Base-by-base conservation (phyloP, 495 filamentous ascomycete genomes). In the Xylaria venustula region DNA sequence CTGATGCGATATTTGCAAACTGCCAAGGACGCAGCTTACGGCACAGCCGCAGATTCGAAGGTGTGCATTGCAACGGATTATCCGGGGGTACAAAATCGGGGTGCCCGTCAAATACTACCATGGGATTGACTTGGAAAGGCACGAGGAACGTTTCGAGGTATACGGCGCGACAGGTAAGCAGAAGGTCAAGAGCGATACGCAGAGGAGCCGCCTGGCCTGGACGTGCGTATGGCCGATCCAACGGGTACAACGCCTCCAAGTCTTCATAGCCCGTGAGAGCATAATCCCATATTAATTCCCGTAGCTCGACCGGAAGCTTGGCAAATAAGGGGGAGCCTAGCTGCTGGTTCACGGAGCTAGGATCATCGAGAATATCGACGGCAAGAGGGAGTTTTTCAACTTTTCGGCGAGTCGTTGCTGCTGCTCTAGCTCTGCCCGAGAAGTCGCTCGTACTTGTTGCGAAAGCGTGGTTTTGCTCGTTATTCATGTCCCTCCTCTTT, bases 131-230 rank as follows among this genome's bases (percentile, higher is more conserved):
- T 12, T 65, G 64, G 26, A 71, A 71, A 2, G 69, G 69, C 7
- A 48, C 62, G 9, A 71, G 60, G 25, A 63, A 71, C 6, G 67
- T 40, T 23, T 71, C 69, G 22, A 71, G 54, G 36, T 71, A 71
- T 32, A 69, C 36, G 4, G 69, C 67, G 7, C 64, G 66, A 46
- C 69, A 71, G 1, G 67, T 71, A 26, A 30, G 52, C 20, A 71
- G 48, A 3, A 71, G 60, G 7, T 53, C 36, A 23, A 67, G 45
- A 3, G 52, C 62, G 12, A 69, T 41, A 28, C 64, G 64, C 36
- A 62, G 40, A 1, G 53, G 62, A 1, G 57, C 69, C 14, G 69
- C 66, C 44, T 67, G 69, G 1, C 67, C 67, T 3, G 69, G 69
- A 4, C 66, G 49, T 2, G 64, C 28, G 30, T 50, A 65, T 6